Conservation (phyloP, 2,329 filamentous ascomycete genomes). For the Sphaerostilbella broomeana region DNA sequence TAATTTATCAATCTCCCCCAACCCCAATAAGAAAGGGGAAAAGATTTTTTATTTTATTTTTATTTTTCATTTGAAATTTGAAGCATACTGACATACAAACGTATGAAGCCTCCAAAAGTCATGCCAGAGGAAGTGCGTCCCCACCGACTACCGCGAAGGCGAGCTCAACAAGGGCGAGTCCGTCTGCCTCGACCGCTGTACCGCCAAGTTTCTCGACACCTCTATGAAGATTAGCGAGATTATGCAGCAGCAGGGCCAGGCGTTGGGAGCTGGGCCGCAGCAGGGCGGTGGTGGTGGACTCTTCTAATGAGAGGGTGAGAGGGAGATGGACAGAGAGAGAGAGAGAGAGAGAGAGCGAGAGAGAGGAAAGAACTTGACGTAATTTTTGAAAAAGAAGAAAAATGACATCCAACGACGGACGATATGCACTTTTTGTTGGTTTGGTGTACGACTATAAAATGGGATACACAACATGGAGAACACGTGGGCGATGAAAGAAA, state of each 20-base stretch:
- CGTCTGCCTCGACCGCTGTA: constrained; percentile 95
- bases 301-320: constrained; percentile 20
- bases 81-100: neutral
- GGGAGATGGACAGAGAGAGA: neutral
- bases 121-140: constrained; percentile 92
- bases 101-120: constrained; percentile 69
- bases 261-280: constrained; percentile 48
- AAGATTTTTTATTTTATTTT: no score
- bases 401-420: neutral
- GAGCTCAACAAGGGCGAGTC: constrained; percentile 99
- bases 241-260: constrained; percentile 80
- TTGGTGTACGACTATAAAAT: constrained; percentile 10
- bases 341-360: neutral
- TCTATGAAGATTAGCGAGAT: constrained; percentile 97
- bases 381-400: neutral
- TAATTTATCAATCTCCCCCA: neutral
- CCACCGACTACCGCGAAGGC: constrained; percentile 84
- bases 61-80: no score
- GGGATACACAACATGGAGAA: neutral
- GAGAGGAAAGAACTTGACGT: neutral
- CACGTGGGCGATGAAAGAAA: neutral
- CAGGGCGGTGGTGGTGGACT: constrained; percentile 28
- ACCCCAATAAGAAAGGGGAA: neutral
- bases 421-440: neutral
- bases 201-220: constrained; percentile 97